Evolutionary conservation across 495 filamentous ascomycete species (phyloP).

Genomic region (Hypoxylon perforatum): DNA sequence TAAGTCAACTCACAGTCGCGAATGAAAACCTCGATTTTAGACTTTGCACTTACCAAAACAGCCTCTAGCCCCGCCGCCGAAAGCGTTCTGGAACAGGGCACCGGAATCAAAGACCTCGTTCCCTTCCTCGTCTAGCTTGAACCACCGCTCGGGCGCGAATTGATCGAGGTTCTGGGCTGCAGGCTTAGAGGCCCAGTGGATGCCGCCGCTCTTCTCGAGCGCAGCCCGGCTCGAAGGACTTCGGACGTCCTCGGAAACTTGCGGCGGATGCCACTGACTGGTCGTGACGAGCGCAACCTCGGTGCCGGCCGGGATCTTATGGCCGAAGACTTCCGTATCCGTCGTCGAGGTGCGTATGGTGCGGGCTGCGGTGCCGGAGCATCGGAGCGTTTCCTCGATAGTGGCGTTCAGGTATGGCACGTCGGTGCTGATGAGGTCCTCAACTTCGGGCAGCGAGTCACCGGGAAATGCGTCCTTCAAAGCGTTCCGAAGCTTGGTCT

Average conservation of each 20-base stretch:
- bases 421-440: constrained; percentile 43
- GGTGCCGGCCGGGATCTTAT: constrained; percentile 50
- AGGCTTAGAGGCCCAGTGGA: constrained; percentile 22
- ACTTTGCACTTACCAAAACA: constrained; percentile 35
- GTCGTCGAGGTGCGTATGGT: constrained; percentile 40
- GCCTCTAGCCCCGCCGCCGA: constrained; percentile 39
- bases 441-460: constrained; percentile 27
- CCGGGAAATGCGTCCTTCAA: constrained; percentile 37
- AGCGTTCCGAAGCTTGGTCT: constrained; percentile 42
- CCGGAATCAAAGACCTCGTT: constrained; percentile 43
- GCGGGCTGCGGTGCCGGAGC: constrained; percentile 30
- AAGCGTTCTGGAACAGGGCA: constrained; percentile 32
- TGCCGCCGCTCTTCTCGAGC: constrained; percentile 25
- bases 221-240: constrained; percentile 36
- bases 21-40: background rate
- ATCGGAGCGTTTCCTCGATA: constrained; percentile 50
- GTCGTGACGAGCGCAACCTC: constrained; percentile 40
- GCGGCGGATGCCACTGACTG: constrained; percentile 23
- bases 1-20: background rate
- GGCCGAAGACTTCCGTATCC: constrained; percentile 51
- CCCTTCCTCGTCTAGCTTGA: constrained; percentile 37
- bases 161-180: constrained; percentile 37
- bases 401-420: constrained; percentile 55
- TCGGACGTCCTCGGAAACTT: constrained; percentile 40
- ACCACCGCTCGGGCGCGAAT: constrained; percentile 48